phyloP scores from a whole-genome alignment of 352 stramenopile species.

The Globisporangium emineosum region DNA sequence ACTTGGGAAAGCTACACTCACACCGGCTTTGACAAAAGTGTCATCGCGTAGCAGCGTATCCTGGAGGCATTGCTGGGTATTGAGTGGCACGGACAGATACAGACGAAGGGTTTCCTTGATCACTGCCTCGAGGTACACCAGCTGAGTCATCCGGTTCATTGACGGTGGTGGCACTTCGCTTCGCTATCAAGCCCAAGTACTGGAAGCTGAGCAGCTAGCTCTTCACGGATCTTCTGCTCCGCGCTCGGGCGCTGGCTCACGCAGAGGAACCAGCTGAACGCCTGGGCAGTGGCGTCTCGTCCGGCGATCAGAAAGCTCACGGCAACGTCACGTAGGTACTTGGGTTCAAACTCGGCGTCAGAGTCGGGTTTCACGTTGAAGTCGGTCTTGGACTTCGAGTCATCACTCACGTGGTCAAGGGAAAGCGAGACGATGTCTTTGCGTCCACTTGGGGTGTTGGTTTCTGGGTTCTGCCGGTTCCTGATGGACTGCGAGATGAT shows the following conservation, averaged over 20 bases:
- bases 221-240: conserved; percentile 20
- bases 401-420: conserved; percentile 26
- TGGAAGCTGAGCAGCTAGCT: conserved; percentile 18
- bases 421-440: conserved; percentile 46
- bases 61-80: conserved; percentile 20
- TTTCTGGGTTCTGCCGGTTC: neutral
- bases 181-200: neutral
- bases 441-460: neutral
- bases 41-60: conserved; percentile 56
- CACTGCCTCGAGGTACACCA: conserved; percentile 22
- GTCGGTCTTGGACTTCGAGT: neutral
- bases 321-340: conserved; percentile 39
- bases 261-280: conserved; percentile 42
- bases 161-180: neutral
- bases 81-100: conserved; percentile 28
- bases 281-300: conserved; percentile 37
- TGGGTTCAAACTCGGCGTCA: neutral
- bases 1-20: conserved; percentile 29
- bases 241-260: conserved; percentile 34
- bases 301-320: conserved; percentile 50
- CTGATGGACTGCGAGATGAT: conserved; percentile 34
- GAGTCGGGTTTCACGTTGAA: neutral
- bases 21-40: conserved; percentile 37
- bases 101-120: conserved; percentile 33
- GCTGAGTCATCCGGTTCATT: conserved; percentile 6